Conservation (phyloP, 2,329 filamentous ascomycete genomes). For the Sporothrix schenckii region DNA sequence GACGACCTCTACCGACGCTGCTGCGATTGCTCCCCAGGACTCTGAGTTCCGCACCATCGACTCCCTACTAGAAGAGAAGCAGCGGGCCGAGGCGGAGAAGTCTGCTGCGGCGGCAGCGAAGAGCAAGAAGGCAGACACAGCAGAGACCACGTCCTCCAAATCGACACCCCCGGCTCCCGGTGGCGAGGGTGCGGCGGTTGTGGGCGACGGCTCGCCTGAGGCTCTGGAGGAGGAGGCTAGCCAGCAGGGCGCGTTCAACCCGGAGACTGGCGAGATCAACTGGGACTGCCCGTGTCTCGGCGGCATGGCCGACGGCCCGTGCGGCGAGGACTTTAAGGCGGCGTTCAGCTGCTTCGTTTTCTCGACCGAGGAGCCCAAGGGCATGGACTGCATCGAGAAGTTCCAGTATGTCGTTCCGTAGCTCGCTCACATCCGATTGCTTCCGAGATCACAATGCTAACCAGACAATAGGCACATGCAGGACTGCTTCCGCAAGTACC, state of each 20-base stretch:
- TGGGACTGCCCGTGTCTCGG: slow-evolving; percentile 98
- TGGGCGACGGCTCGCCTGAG: slow-evolving; percentile 47
- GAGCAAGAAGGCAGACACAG: slow-evolving; percentile 30
- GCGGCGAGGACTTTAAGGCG: slow-evolving; percentile 90
- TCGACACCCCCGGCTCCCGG: slow-evolving; percentile 25
- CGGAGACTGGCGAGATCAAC: slow-evolving; percentile 98
- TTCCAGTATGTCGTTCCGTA: slow-evolving; percentile 73
- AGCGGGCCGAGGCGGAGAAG: slow-evolving; percentile 49
- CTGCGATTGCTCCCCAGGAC: slow-evolving; percentile 42
- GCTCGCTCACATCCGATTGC: too few species aligned
- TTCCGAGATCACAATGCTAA: slow-evolving; percentile 26
- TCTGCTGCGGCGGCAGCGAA: slow-evolving; percentile 39
- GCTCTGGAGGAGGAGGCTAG: slow-evolving; percentile 77
- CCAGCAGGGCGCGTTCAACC: slow-evolving; percentile 93
- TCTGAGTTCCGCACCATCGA: slow-evolving; percentile 66
- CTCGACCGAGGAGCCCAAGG: slow-evolving; percentile 92
- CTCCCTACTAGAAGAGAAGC: slow-evolving; percentile 66
- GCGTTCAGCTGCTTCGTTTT: slow-evolving; percentile 99
- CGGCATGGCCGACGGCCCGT: slow-evolving; percentile 95
- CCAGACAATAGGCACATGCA: slow-evolving; percentile 76
- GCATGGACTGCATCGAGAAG: slow-evolving; percentile 95
- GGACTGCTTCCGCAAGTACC: slow-evolving; percentile 90
- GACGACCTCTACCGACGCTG: slow-evolving; percentile 36
- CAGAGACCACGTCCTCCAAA: slow-evolving; percentile 33
- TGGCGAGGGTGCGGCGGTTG: slow-evolving; percentile 28